These are phyloP conservation scores for Fusarium pilosicola DNA, from an alignment of 2,329 filamentous ascomycete species.

Conservation along the genomic window DNA sequence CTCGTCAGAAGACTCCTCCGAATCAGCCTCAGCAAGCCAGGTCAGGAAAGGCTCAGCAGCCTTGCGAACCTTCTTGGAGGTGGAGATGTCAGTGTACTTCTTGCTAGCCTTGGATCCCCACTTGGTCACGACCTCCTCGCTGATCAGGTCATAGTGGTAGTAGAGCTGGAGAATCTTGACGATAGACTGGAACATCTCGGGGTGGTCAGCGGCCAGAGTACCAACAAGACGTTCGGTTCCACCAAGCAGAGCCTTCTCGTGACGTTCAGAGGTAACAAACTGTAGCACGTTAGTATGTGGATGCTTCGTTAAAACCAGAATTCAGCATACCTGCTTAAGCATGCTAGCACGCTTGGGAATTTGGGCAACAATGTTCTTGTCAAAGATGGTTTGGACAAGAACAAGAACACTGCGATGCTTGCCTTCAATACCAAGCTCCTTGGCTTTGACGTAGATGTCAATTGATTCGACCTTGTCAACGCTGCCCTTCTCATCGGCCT, in stretches of 20 bases:
- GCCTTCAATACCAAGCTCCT: slow-evolving; percentile 91
- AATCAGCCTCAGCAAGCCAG: slow-evolving; percentile 88
- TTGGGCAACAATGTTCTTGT: slow-evolving; percentile 88
- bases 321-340: slow-evolving; percentile 79
- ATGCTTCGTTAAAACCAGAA: not conserved
- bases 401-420: slow-evolving; percentile 96
- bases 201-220: slow-evolving; percentile 75
- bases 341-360: slow-evolving; percentile 84
- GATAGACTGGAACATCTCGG: slow-evolving; percentile 78
- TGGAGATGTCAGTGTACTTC: slow-evolving; percentile 92
- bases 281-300: slow-evolving; percentile 50
- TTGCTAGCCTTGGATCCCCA: slow-evolving; percentile 98
- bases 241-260: slow-evolving; percentile 94
- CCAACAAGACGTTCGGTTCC: slow-evolving; percentile 93
- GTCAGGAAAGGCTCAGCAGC: slow-evolving; percentile 92
- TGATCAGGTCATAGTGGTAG: slow-evolving; percentile 90
- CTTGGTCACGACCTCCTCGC: slow-evolving; percentile 86
- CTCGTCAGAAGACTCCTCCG: slow-evolving; percentile 72
- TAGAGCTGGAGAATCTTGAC: slow-evolving; percentile 88
- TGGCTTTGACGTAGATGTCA: slow-evolving; percentile 94
- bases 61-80: slow-evolving; percentile 95
- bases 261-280: slow-evolving; percentile 89
- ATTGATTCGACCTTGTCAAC: slow-evolving; percentile 86
- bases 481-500: slow-evolving; percentile 76
- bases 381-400: slow-evolving; percentile 92